Percentiles rank a stretch among this genome's conserved stretches.
Conservation (phyloP, 148 eudicot genomes). For the Rhododendron ovatum region DNA sequence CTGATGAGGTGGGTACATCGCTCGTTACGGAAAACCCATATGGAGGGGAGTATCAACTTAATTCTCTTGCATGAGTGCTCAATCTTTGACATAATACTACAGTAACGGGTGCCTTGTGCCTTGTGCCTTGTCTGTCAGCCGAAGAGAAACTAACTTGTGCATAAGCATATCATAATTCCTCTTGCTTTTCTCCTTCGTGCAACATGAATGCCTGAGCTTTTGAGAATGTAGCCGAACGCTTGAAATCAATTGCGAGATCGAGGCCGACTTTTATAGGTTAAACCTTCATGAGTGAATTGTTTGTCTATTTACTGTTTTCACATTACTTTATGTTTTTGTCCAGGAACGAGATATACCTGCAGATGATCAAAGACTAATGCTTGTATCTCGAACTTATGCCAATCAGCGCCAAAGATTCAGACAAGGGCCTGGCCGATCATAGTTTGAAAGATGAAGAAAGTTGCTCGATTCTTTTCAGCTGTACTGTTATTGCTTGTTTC, state of each 20-base stretch:
- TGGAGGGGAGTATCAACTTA: neutral
- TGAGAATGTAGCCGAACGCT: neutral
- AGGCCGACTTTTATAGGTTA: neutral
- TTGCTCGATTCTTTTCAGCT: neutral
- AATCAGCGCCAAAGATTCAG: slow-evolving; percentile 29
- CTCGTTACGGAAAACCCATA: neutral
- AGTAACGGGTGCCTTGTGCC: neutral
- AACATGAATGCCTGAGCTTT: neutral
- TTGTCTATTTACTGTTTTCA: neutral
- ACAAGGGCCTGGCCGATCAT: slow-evolving; percentile 12
- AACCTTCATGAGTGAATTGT: neutral
- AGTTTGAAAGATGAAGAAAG: neutral
- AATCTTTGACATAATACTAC: neutral
- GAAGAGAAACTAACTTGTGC: neutral
- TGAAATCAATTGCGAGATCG: neutral
- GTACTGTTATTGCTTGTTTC: neutral
- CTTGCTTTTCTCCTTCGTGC: neutral
- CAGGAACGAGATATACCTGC: slow-evolving; percentile 82
- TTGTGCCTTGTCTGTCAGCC: neutral
- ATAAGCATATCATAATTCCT: neutral
- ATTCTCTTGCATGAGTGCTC: neutral
- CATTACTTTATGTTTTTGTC: neutral
- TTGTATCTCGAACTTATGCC: slow-evolving; percentile 35
- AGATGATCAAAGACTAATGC: slow-evolving; percentile 62
- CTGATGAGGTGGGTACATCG: neutral